phyloP scores from a whole-genome alignment of 208 protist species.

The Trypanosoma mega region DNA sequence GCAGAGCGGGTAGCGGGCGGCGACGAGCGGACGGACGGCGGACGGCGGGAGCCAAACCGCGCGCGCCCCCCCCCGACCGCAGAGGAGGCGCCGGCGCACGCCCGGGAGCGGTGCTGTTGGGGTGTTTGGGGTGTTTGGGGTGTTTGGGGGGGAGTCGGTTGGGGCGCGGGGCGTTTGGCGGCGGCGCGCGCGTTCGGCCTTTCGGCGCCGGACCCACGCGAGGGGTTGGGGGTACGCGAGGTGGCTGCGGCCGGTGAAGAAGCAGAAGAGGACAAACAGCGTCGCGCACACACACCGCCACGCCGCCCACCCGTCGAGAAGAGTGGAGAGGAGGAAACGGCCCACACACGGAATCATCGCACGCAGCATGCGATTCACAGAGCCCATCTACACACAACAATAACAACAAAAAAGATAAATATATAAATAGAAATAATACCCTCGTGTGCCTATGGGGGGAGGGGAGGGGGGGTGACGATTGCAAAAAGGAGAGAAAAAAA shows the following conservation, averaged over 20 bases:
- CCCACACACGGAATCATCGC: slow-evolving; percentile 34
- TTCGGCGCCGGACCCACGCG: slow-evolving; percentile 23
- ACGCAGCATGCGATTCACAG: slow-evolving; percentile 38
- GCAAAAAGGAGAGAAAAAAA: no score
- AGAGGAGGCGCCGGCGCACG: slow-evolving; percentile 53
- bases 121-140: not conserved
- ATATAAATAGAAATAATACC: slow-evolving; percentile 7
- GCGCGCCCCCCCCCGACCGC: slow-evolving; percentile 60
- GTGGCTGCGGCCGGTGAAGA: slow-evolving; percentile 75
- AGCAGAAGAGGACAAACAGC: slow-evolving; percentile 57
- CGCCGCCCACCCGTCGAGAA: slow-evolving; percentile 60
- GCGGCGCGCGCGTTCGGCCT: slow-evolving; percentile 8
- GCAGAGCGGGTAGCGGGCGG: slow-evolving; percentile 38
- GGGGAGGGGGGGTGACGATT: no score
- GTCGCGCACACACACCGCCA: slow-evolving; percentile 44
- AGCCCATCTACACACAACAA: slow-evolving; percentile 11
- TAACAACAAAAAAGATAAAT: slow-evolving; percentile 10
- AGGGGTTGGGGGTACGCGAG: slow-evolving; percentile 47
- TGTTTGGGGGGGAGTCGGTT: not conserved
- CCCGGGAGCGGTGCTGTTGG: not conserved
- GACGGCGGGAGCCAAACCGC: slow-evolving; percentile 41
- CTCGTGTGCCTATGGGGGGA: no score
- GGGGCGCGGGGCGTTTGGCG: not conserved
- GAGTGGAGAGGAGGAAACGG: slow-evolving; percentile 22
- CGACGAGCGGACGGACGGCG: slow-evolving; percentile 42